Evolutionary conservation across 1,284 basidiomycete species (phyloP).

Genomic region (Ceratobasidium sp.): DNA sequence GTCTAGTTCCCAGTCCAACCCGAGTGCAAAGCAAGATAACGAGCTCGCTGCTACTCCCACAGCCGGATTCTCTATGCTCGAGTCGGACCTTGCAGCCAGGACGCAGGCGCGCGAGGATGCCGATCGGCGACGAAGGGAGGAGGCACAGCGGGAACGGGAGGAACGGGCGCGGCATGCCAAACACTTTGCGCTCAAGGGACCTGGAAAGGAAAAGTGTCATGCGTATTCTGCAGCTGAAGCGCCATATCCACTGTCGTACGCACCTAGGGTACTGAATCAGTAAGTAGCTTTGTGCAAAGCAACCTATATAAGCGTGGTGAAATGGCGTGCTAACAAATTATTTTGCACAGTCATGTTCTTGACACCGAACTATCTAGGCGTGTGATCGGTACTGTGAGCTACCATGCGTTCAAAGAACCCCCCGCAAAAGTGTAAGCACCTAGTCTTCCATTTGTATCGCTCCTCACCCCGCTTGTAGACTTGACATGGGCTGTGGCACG

Average conservation of each 20-base stretch:
- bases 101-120: slow-evolving; percentile 31
- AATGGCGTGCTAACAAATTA: slow-evolving; percentile 19
- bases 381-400: slow-evolving; percentile 16
- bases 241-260: slow-evolving; percentile 48
- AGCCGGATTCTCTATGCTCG: not conserved
- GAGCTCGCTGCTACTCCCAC: slow-evolving; percentile 14
- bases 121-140: slow-evolving; percentile 27
- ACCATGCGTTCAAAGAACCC: slow-evolving; percentile 42
- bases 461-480: slow-evolving; percentile 28
- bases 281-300: slow-evolving; percentile 16
- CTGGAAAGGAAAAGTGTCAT: slow-evolving; percentile 44
- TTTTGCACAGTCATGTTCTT: slow-evolving; percentile 36
- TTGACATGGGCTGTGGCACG: slow-evolving; percentile 49
- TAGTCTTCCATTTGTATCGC: not conserved
- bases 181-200: slow-evolving; percentile 36
- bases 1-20: slow-evolving; percentile 15
- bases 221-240: slow-evolving; percentile 38
- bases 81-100: not conserved
- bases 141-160: slow-evolving; percentile 4
- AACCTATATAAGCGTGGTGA: not conserved
- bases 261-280: slow-evolving; percentile 44
- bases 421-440: slow-evolving; percentile 47
- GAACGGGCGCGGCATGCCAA: slow-evolving; percentile 14
- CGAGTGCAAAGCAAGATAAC: not conserved
- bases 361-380: slow-evolving; percentile 39